Conservation (phyloP, 2,329 filamentous ascomycete genomes). For the Cryphonectria radicalis region DNA sequence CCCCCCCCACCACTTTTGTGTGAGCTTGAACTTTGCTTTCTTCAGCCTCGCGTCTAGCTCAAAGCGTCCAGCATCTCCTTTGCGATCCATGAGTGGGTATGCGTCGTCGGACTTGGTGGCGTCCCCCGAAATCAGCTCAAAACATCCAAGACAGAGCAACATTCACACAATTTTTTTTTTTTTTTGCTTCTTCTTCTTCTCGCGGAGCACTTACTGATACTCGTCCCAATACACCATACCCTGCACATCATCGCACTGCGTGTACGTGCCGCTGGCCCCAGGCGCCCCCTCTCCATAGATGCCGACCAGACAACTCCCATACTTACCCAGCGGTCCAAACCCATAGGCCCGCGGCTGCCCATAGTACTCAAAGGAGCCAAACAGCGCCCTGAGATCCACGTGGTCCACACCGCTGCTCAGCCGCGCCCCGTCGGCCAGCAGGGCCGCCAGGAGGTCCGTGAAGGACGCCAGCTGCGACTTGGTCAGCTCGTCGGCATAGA, state of each 20-base stretch:
- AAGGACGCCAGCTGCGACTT: background rate
- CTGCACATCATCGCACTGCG: slow-evolving; percentile 11
- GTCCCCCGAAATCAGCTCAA: background rate
- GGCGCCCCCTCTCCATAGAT: slow-evolving; percentile 10
- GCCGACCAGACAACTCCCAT: slow-evolving; percentile 16
- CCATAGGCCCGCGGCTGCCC: slow-evolving; percentile 8
- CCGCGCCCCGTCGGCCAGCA: slow-evolving; percentile 13
- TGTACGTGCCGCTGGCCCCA: slow-evolving; percentile 4
- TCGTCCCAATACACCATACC: slow-evolving; percentile 17
- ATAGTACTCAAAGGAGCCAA: slow-evolving; percentile 13
- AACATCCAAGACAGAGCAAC: background rate
- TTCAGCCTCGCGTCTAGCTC: background rate
- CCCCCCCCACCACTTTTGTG: background rate
- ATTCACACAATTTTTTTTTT: background rate
- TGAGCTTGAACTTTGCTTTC: too few relatives aligned
- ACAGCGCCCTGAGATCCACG: slow-evolving; percentile 7
- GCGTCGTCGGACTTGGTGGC: slow-evolving; percentile 2
- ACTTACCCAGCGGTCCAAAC: slow-evolving; percentile 7
- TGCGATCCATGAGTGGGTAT: slow-evolving; percentile 14
- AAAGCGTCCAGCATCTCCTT: slow-evolving; percentile 10
- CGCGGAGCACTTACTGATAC: slow-evolving; percentile 9
- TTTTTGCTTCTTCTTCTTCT: too few relatives aligned
- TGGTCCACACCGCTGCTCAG: background rate
- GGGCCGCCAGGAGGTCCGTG: slow-evolving; percentile 4
- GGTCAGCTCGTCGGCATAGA: slow-evolving; percentile 9